Base-by-base conservation (phyloP, 768 basidiomycete genomes). In the Macrolepiota fuliginosa region DNA sequence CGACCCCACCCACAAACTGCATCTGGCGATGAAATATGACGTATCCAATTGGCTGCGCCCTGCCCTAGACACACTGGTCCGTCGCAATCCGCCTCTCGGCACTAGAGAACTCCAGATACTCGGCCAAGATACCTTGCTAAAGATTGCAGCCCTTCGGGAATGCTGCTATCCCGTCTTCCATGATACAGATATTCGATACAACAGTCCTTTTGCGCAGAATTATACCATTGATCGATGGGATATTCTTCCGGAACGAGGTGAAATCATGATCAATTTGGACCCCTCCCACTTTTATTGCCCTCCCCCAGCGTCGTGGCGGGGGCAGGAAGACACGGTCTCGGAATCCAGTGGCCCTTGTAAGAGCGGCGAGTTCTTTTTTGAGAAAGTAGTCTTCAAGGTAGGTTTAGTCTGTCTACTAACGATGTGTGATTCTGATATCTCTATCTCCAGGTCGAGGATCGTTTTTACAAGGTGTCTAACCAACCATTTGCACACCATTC, bases 1-100 rank as follows among this genome's bases (percentile, higher is more conserved):
- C 19, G 63, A 62, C 4, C 64, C 71, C 24, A 59, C 69, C 3
- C 72, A 75, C 6, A 72, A 71, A 63, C 68, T 78, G 24, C 55
- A 57, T 5, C 62, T 78, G 4, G 77, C 74, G 1, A 71, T 72
- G n/a, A 64, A 72, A 51, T 71, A 72, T 45, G 68, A 71, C 5
- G 68, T 82, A 24, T 46, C 62, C 2, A 39, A 62, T 2, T 81
- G 80, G 78, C 24, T 47, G 1, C 53, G 10, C n/a, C 45, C 60
- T 3, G 60, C 60, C 12, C 11, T 61, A 10, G 60, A 61, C 10
- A 54, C 11, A 35, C 17, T 61, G 19, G 25, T 61, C 12, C 53
- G 60, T n/a, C 60, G 45, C 7, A 49, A 39, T 15, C 29, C 29
- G 22, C 54, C 60, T 0, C 60, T 61, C 17, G 60, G 53, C 7